Evolutionary conservation across 83 land plant species (phyloP), one percentile per base, ranked within the genome.

Genomic region (Diphasiastrum complanatum): DNA sequence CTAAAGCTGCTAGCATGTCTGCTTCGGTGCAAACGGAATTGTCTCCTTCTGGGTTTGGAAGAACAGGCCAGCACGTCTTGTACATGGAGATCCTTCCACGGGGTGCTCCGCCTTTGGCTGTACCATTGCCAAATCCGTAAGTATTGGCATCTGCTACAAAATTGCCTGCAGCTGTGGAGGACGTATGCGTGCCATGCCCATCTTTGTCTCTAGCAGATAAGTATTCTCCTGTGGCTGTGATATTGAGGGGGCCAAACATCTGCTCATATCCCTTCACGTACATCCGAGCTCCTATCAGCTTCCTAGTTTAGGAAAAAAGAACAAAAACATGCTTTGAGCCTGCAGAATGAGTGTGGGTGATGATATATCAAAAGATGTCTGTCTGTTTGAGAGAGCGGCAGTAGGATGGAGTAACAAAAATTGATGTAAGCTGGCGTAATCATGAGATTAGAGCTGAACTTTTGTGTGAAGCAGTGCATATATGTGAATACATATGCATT

Each of bases 71-170:
- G 46, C 83, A 80, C 16, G 76, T 79, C 55, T 76, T 80, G 70
- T 80, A 80, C 33, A 24, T 64, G 5, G 66, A 78, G 6, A 80
- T 66, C 2, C 70, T 47, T 3, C 80, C 83, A 8, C 23, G 24
- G 5, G 83, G 83, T 1, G 83, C 74, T 3, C 79, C 80, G 18
- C 83, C 83, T 29, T 76, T 76, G 12, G 83, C 80, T 8, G 75
- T 76, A 18, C 83, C 83, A 40, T 68, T 43, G 23, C 60, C 80
- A 4, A 46, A 23, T 2, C 83, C 83, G 16, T 62, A 78, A 54
- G 57, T 26, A 46, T 41, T 71, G 2, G 79, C 82, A 0, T 41
- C 52, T 12, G 35, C 33, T 5, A 69, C 83, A 28, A 69, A 68
- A 32, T 27, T 56, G 20, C 83, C 83, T 12, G 73, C 83, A 18